These are phyloP conservation scores for Neurospora pannonica DNA, from an alignment of 495 filamentous ascomycete genomes.

Conservation along the genomic window DNA sequence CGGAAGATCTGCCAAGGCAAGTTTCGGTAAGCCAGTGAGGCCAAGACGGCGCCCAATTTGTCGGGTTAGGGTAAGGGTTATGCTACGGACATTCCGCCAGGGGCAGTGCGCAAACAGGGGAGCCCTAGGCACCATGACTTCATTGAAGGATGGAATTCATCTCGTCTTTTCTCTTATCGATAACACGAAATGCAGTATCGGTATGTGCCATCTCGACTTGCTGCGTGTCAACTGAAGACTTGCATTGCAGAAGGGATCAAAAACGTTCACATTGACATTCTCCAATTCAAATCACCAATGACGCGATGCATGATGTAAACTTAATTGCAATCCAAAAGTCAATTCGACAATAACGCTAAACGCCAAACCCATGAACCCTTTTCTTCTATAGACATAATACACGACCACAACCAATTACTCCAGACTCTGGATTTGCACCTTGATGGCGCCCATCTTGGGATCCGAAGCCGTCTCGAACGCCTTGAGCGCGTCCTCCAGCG, in stretches of 20 bases:
- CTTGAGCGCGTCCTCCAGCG: conserved; percentile 75
- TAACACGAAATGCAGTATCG: background rate
- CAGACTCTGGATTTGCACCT: conserved; percentile 76
- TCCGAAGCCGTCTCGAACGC: conserved; percentile 82
- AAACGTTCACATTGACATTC: background rate
- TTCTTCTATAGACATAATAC: background rate
- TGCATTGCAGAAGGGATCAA: background rate
- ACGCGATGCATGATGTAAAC: background rate
- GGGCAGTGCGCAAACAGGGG: background rate
- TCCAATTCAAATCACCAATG: background rate
- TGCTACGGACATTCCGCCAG: background rate
- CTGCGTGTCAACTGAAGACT: background rate
- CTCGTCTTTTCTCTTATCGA: background rate
- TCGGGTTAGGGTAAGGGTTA: background rate
- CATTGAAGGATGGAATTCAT: background rate
- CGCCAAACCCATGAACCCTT: background rate
- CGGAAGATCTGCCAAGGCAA: conserved; percentile 29
- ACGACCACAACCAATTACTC: conserved; percentile 16
- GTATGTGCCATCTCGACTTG: background rate
- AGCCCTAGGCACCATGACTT: background rate
- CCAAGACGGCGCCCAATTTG: background rate
- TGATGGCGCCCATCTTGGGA: conserved; percentile 88
- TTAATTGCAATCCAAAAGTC: background rate
- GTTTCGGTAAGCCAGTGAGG: background rate
- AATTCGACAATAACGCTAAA: background rate